Base-by-base conservation (phyloP, 2,329 filamentous ascomycete genomes). In the Tolypocladium paradoxum region DNA sequence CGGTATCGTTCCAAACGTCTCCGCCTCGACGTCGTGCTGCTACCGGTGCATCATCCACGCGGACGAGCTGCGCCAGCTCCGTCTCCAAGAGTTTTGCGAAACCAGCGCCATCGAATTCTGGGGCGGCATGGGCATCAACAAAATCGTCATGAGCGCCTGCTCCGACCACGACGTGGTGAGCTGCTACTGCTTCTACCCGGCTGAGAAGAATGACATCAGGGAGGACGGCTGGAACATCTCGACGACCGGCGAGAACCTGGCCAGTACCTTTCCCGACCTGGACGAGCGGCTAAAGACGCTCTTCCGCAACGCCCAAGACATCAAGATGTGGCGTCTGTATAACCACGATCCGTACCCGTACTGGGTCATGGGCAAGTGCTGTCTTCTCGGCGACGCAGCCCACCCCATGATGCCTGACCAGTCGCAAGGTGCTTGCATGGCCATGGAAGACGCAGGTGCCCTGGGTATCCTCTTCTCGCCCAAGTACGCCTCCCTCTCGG, bases 331-430 rank as follows among this genome's bases (percentile, higher is more conserved):
- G 82, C 70, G 81, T 8, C 67, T 85, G n/a, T 56, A 61, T 27
- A 54, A 61, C 50, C 65, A 65, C 51, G 58, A 64, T 6, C 78
- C 78, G 1, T 84, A 83, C 59, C 71, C 73, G 0, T 76, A 77
- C 60, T 72, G 77, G 60, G 66, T 70, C 38, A 75, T 74, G 53
- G 69, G 66, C 6, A 69, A 65, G 20, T 74, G 74, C 4, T 78
- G 76, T 56, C 65, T 85, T 1, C 61, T 85, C 16, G 83, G 83
- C 6, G 83, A 87, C 64, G 82, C 83, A 14, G 82, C 73, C 6
- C 82, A 85, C 62, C 82, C 82, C 20, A 83, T 83, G 79, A 79
- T 84, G 76, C 82, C 82, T 2, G 75, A 86, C 60, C 83, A 85
- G 62, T 80, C 76, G 53, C 82, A 86, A 64, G 83, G 83, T 6